Percentiles rank a stretch among this genome's conserved stretches.
Conservation (phyloP, 2,329 filamentous ascomycete species). For the Penicillium concentricum region DNA sequence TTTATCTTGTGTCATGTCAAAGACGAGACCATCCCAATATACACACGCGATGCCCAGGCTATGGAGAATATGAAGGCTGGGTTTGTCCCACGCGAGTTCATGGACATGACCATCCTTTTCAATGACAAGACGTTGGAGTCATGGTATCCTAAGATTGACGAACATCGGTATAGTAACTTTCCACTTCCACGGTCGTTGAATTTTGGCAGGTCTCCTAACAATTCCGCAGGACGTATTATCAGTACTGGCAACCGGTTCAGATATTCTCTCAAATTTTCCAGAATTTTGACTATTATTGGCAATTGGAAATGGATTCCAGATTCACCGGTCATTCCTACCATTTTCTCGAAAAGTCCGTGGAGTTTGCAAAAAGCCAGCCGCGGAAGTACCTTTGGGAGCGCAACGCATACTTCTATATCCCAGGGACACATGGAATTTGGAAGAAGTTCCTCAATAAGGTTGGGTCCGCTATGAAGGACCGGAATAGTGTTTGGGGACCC, state of each 20-base stretch:
- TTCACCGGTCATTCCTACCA: slow-evolving; percentile 76
- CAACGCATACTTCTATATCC: slow-evolving; percentile 48
- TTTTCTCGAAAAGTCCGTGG: slow-evolving; percentile 63
- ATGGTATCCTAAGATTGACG: slow-evolving; percentile 7
- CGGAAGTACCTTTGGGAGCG: slow-evolving; percentile 61
- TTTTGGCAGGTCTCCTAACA: neutral
- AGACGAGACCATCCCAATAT: neutral
- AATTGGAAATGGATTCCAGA: slow-evolving; percentile 76
- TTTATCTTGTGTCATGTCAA: neutral
- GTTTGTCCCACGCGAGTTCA: neutral
- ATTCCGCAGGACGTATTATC: neutral
- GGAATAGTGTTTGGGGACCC: neutral
- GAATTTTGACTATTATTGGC: slow-evolving; percentile 75
- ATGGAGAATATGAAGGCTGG: neutral
- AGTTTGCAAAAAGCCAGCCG: slow-evolving; percentile 55
- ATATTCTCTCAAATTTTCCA: slow-evolving; percentile 71
- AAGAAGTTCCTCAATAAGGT: neutral
- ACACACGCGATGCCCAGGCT: neutral
- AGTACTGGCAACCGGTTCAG: slow-evolving; percentile 70
- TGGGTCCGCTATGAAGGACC: neutral
- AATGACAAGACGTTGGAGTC: neutral
- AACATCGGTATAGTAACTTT: slow-evolving; percentile 4
- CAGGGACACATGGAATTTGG: neutral
- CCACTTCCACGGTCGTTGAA: neutral
- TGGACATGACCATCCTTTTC: slow-evolving; percentile 3